A percentile compares a stretch with the other conserved stretches of the same genome.
phyloP scores from a whole-genome alignment of 257 asterid species.

The Solanum rostratum region DNA sequence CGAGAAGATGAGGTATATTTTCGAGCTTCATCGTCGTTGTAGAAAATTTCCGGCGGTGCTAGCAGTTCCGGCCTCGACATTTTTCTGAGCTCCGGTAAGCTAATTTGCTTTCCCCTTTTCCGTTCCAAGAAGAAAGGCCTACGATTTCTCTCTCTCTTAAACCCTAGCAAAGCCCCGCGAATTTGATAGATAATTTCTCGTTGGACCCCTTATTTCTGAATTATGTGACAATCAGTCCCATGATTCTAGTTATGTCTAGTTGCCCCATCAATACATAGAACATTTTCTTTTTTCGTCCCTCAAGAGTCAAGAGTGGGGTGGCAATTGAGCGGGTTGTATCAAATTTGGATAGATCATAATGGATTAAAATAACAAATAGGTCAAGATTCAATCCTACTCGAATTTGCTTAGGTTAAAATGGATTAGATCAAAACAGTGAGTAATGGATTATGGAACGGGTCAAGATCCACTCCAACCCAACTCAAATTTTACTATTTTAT shows the following conservation, averaged over 20 bases:
- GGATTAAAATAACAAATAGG: too few relatives aligned
- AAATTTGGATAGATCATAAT: too few relatives aligned
- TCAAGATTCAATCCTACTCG: too few relatives aligned
- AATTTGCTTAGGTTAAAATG: too few relatives aligned
- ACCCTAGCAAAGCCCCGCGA: not conserved
- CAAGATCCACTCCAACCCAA: too few relatives aligned
- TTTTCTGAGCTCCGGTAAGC: not conserved
- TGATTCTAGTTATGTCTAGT: not conserved
- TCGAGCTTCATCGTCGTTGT: constrained; percentile 88
- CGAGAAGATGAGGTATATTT: constrained; percentile 97
- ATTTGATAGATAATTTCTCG: not conserved
- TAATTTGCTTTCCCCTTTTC: not conserved
- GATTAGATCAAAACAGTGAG: too few relatives aligned
- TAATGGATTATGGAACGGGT: too few relatives aligned
- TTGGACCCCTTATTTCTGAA: not conserved
- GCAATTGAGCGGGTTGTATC: too few relatives aligned
- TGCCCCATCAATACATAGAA: not conserved
- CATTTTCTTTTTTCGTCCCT: not conserved
- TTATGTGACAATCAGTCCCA: not conserved
- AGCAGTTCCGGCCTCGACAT: constrained; percentile 77
- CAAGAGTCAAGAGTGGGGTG: not conserved
- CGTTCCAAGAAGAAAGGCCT: not conserved
- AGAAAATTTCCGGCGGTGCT: constrained; percentile 97
- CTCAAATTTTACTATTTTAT: too few relatives aligned
- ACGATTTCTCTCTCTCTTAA: not conserved